Conservation (phyloP, 805 yeast genomes). For the Yarrowia sp. region DNA sequence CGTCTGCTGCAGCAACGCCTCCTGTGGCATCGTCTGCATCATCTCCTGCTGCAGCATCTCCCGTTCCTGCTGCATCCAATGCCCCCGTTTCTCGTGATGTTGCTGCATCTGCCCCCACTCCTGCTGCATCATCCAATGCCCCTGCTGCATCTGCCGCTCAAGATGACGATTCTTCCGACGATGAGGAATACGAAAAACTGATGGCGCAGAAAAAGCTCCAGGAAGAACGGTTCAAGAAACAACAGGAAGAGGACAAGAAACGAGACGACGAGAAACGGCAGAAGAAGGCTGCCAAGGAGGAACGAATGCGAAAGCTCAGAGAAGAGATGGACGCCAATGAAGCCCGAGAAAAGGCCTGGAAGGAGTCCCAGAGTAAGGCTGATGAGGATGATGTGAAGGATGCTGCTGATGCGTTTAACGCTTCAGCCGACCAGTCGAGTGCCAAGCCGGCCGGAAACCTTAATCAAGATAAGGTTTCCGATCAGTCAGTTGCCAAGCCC, state of each 20-base stretch:
- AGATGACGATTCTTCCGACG: constrained; percentile 33
- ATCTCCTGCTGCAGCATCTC: constrained; percentile 4
- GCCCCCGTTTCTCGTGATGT: constrained; percentile 24
- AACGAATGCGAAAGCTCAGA: constrained; percentile 28
- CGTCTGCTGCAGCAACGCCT: constrained; percentile 23
- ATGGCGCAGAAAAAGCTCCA: constrained; percentile 32
- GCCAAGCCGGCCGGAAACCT: constrained; percentile 2
- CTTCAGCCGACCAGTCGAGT: neutral
- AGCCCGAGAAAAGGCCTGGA: constrained; percentile 35
- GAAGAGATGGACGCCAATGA: constrained; percentile 34
- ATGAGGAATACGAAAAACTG: constrained; percentile 41
- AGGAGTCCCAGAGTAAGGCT: constrained; percentile 34
- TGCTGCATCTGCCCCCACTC: constrained; percentile 8
- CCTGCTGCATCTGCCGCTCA: neutral
- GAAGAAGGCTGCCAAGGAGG: constrained; percentile 25
- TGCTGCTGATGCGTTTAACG: neutral
- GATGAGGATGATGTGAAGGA: neutral
- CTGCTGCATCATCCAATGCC: constrained; percentile 29
- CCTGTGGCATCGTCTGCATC: constrained; percentile 23
- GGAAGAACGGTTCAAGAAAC: constrained; percentile 33
- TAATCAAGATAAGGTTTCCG: too few species aligned
- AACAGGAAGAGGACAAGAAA: constrained; percentile 30
- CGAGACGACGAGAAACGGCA: constrained; percentile 18
- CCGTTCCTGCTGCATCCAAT: constrained; percentile 27
- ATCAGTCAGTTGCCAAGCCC: neutral